Evolutionary conservation across 306 rosid species (phyloP).

Genomic region (Hippophae rhamnoides): DNA sequence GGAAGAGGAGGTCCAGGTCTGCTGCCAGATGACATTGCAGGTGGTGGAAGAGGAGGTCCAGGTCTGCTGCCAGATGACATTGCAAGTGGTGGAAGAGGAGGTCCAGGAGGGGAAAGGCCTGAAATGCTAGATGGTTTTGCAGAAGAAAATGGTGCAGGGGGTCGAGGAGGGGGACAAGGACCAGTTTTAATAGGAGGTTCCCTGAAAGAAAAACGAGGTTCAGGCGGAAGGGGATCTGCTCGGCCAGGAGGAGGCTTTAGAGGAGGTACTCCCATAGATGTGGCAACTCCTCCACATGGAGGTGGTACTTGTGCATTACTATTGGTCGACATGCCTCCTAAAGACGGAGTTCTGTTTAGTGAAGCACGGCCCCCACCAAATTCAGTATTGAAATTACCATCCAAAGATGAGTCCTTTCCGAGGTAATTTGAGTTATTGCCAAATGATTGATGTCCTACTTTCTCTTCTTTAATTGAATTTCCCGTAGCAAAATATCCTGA

Average conservation of each 20-base stretch:
- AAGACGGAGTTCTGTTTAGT: constrained; percentile 23
- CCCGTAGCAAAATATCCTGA: constrained; percentile 25
- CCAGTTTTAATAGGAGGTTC: constrained; percentile 27
- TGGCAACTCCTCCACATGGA: constrained; percentile 15
- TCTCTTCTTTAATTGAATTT: constrained; percentile 46
- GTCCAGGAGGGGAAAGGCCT: constrained; percentile 15
- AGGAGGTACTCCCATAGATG: constrained; percentile 33
- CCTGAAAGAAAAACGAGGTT: constrained; percentile 41
- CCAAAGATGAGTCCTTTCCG: constrained; percentile 20
- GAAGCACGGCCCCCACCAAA: constrained; percentile 20
- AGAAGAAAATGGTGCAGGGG: too few relatives aligned
- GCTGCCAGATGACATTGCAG: neutral
- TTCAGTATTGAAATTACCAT: constrained; percentile 12
- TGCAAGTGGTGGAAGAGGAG: constrained; percentile 31
- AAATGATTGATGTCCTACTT: constrained; percentile 31
- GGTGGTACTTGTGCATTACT: constrained; percentile 18
- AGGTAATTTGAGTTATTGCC: constrained; percentile 27
- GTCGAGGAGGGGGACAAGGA: constrained; percentile 15
- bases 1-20: constrained; percentile 34
- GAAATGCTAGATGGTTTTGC: too few relatives aligned
- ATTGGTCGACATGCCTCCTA: constrained; percentile 14
- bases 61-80: constrained; percentile 30
- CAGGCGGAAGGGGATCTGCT: constrained; percentile 55
- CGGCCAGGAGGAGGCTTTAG: constrained; percentile 74
- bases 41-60: constrained; percentile 31